phyloP scores from a whole-genome alignment of 805 yeast genomes.

The Wickerhamomyces chaumierensis region DNA sequence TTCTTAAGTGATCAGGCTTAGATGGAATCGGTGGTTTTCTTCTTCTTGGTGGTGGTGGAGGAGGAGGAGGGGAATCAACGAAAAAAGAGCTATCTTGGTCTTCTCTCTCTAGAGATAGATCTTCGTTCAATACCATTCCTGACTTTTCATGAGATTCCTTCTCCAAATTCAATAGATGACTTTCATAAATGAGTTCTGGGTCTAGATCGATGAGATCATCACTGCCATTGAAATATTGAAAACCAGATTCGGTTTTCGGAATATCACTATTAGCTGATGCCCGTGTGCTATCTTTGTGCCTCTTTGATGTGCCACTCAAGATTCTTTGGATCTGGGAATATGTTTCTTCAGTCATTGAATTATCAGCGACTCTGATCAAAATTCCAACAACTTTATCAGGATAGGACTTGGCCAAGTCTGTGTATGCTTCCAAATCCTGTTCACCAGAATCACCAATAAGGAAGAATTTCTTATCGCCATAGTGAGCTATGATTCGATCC shows the following conservation, averaged over 20 bases:
- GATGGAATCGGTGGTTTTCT: background rate
- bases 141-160: constrained; percentile 8
- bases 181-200: constrained; percentile 13
- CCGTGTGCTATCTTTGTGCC: constrained; percentile 13
- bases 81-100: constrained; percentile 2
- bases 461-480: constrained; percentile 67
- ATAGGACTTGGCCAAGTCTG: constrained; percentile 46
- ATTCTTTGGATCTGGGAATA: constrained; percentile 15
- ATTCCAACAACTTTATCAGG: constrained; percentile 65
- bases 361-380: constrained; percentile 66
- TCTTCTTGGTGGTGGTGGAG: constrained; percentile 15
- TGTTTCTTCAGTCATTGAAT: constrained; percentile 45
- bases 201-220: constrained; percentile 18
- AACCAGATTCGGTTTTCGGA: too few species aligned
- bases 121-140: constrained; percentile 10
- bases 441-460: constrained; percentile 95
- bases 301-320: constrained; percentile 18
- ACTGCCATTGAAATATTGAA: constrained; percentile 13
- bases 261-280: too few species aligned
- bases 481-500: constrained; percentile 53
- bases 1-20: background rate
- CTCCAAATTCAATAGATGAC: constrained; percentile 12
- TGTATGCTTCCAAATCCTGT: constrained; percentile 85
- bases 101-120: constrained; percentile 26
- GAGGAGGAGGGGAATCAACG: constrained; percentile 1